These are phyloP conservation scores for Leccinum angustisporum DNA, from an alignment of 1,284 basidiomycete genomes.

Conservation along the genomic window DNA sequence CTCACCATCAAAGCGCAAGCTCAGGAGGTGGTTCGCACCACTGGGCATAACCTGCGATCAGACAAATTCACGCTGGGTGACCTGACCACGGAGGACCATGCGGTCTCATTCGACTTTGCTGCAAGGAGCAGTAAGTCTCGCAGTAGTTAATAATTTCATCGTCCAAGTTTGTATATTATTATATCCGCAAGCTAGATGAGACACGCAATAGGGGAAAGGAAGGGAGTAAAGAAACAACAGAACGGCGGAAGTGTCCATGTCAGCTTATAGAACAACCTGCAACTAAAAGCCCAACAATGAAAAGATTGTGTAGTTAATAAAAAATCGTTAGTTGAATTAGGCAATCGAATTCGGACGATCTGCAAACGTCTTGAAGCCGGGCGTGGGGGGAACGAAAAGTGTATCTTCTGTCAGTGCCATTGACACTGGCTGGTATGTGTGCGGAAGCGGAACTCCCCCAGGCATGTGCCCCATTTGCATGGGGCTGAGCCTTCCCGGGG, in stretches of 20 bases:
- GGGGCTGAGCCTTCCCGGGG: conserved; percentile 52
- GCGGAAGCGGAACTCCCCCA: conserved; percentile 26
- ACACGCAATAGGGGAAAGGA: conserved; percentile 2
- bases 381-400: conserved; percentile 57
- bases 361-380: conserved; percentile 51
- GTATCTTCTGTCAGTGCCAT: conserved; percentile 76
- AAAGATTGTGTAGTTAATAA: background rate
- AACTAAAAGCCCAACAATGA: conserved; percentile 7
- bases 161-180: conserved; percentile 3
- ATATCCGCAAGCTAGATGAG: conserved; percentile 16
- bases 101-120: conserved; percentile 28
- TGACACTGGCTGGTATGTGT: conserved; percentile 67
- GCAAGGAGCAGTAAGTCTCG: conserved; percentile 30
- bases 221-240: background rate
- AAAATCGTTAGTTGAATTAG: conserved; percentile 20
- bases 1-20: conserved; percentile 23
- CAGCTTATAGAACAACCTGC: conserved; percentile 1
- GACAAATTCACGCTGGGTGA: conserved; percentile 20
- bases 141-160: conserved; percentile 15
- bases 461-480: conserved; percentile 41
- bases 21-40: conserved; percentile 14
- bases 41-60: conserved; percentile 11
- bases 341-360: conserved; percentile 49
- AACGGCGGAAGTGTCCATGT: conserved; percentile 9
- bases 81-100: conserved; percentile 22